These are phyloP conservation scores for Umbilicaria muhlenbergii DNA, from an alignment of 495 filamentous ascomycete species.

Conservation along the genomic window DNA sequence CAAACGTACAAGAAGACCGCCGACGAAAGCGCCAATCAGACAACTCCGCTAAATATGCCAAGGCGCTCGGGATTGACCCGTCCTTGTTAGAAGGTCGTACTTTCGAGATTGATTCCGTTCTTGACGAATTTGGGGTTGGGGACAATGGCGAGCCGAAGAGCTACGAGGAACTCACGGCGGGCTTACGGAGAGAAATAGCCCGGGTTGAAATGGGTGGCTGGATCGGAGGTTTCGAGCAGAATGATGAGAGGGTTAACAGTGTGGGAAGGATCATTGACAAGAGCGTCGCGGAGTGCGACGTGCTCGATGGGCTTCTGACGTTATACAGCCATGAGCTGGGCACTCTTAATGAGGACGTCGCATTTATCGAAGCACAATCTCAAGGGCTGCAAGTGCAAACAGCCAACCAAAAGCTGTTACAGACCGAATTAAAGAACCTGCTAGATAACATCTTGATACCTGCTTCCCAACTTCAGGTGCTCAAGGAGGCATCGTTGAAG, in stretches of 20 bases:
- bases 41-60: conserved; percentile 64
- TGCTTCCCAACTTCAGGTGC: conserved; percentile 49
- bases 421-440: conserved; percentile 67
- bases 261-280: conserved; percentile 74
- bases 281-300: conserved; percentile 85
- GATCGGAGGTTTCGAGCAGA: conserved; percentile 73
- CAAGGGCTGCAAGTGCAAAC: conserved; percentile 94
- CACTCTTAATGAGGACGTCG: conserved; percentile 85
- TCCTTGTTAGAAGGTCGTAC: conserved; percentile 51
- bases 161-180: conserved; percentile 68
- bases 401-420: conserved; percentile 88
- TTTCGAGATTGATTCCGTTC: conserved; percentile 56
- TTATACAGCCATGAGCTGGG: conserved; percentile 88
- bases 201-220: conserved; percentile 86
- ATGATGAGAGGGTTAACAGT: conserved; percentile 72
- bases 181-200: conserved; percentile 73
- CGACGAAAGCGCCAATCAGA: conserved; percentile 50
- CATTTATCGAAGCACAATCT: conserved; percentile 91
- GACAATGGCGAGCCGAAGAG: conserved; percentile 51
- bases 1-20: conserved; percentile 26
- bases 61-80: conserved; percentile 58
- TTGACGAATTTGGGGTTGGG: conserved; percentile 89
- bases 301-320: conserved; percentile 82
- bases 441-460: conserved; percentile 81
- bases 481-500: conserved; percentile 61